phyloP scores from a whole-genome alignment of 176 grass and related monocot species.

The Carex scoparia region DNA sequence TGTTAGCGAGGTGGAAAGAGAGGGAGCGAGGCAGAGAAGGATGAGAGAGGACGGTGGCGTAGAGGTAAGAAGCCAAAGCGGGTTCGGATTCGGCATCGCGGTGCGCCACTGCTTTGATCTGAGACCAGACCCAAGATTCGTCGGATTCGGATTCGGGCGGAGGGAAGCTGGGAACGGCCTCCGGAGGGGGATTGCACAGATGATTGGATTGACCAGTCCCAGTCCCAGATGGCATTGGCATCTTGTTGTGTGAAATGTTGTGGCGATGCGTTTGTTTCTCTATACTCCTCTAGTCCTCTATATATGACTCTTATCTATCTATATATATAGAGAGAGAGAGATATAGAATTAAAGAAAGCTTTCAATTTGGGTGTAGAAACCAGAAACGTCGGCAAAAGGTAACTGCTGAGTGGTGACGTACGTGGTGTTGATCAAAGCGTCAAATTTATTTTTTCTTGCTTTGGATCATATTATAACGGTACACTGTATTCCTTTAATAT shows the following conservation, averaged over 20 bases:
- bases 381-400: too few relatives aligned
- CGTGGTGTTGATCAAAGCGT: too few relatives aligned
- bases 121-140: constrained; percentile 80
- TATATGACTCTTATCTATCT: too few relatives aligned
- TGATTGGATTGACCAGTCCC: constrained; percentile 32
- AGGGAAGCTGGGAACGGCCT: constrained; percentile 40
- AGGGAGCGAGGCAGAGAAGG: constrained; percentile 62
- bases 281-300: too few relatives aligned
- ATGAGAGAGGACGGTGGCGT: constrained; percentile 90
- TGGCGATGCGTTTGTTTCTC: background rate
- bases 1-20: constrained; percentile 92
- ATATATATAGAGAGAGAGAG: too few relatives aligned
- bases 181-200: constrained; percentile 20
- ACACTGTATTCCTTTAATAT: too few relatives aligned
- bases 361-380: too few relatives aligned
- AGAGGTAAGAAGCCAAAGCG: constrained; percentile 73
- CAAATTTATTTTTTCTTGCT: too few relatives aligned
- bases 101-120: constrained; percentile 82
- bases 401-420: too few relatives aligned
- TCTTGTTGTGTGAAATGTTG: constrained; percentile 2
- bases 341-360: too few relatives aligned
- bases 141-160: constrained; percentile 66
- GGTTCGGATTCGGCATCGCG: constrained; percentile 87
- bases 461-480: too few relatives aligned
- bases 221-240: constrained; percentile 11